phyloP scores from a whole-genome alignment of 192 early-diverging fungal genomes.

The Paraglomus occultum region DNA sequence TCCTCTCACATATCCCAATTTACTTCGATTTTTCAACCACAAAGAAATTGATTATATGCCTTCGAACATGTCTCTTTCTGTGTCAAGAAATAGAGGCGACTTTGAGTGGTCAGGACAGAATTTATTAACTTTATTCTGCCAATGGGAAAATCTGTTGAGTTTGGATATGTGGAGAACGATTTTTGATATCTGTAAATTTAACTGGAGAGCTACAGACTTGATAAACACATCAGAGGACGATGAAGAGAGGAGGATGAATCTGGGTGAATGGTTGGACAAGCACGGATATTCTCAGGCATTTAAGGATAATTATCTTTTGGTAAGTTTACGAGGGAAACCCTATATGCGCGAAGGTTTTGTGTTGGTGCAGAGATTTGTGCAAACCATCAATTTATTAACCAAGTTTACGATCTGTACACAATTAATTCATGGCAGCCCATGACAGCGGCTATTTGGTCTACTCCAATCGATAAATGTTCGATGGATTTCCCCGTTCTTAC shows the following conservation, averaged over 20 bases:
- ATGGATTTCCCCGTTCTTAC: slow-evolving; percentile 61
- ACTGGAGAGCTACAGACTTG: slow-evolving; percentile 51
- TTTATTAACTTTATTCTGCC: slow-evolving; percentile 54
- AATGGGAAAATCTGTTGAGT: slow-evolving; percentile 47
- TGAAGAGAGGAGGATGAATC: slow-evolving; percentile 34
- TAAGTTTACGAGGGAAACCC: not conserved
- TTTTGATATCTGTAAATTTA: slow-evolving; percentile 52
- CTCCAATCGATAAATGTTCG: slow-evolving; percentile 54
- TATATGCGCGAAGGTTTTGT: too few species aligned
- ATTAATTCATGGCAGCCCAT: slow-evolving; percentile 46
- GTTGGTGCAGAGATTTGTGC: too few species aligned
- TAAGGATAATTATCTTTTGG: slow-evolving; percentile 59
- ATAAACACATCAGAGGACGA: slow-evolving; percentile 44
- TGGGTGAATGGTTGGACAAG: slow-evolving; percentile 53
- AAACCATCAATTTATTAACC: too few species aligned
- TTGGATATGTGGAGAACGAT: slow-evolving; percentile 53
- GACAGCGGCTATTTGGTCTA: slow-evolving; percentile 67
- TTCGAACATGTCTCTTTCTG: slow-evolving; percentile 60
- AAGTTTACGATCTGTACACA: too few species aligned
- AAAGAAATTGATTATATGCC: slow-evolving; percentile 41
- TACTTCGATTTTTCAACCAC: slow-evolving; percentile 46
- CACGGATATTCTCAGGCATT: slow-evolving; percentile 55
- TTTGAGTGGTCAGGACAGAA: slow-evolving; percentile 66
- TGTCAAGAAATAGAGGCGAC: slow-evolving; percentile 57
- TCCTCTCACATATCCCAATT: slow-evolving; percentile 61